phyloP scores from a whole-genome alignment of 1,284 basidiomycete genomes.

The Fomitopsis betulina region DNA sequence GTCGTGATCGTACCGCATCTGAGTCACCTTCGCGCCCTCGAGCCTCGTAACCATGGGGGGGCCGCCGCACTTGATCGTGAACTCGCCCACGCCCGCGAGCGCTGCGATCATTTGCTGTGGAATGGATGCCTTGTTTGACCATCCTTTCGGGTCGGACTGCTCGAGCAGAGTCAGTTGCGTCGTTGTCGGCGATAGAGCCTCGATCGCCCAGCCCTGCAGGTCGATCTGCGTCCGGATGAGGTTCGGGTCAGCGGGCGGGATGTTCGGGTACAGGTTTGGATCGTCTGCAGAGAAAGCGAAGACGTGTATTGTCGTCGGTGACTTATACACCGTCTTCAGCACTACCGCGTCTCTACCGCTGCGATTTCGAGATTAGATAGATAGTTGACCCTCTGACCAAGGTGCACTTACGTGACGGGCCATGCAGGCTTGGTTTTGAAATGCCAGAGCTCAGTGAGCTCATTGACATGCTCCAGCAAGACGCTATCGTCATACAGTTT shows the following conservation, averaged over 20 bases:
- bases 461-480: conserved; percentile 87
- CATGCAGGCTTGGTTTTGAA: conserved; percentile 85
- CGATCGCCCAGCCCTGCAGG: conserved; percentile 95
- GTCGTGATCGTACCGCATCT: conserved; percentile 85
- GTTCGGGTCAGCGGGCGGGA: conserved; percentile 68
- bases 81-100: conserved; percentile 88
- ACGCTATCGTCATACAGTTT: conserved; percentile 83
- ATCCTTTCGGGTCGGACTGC: conserved; percentile 96
- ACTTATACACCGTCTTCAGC: conserved; percentile 96
- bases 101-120: conserved; percentile 88
- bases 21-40: conserved; percentile 72
- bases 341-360: conserved; percentile 90
- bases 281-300: conserved; percentile 96
- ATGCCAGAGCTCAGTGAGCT: conserved; percentile 91
- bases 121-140: conserved; percentile 94
- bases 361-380: conserved; percentile 3
- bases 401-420: conserved; percentile 76
- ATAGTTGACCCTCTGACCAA: background rate
- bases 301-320: conserved; percentile 90
- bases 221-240: conserved; percentile 94
- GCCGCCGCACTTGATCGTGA: conserved; percentile 91
- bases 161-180: conserved; percentile 93
- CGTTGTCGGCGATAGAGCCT: conserved; percentile 92
- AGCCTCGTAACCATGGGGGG: conserved; percentile 88
- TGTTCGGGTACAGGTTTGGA: conserved; percentile 76